Conservation (phyloP, 1,139 yeast genomes). For the Saccharomycopsis hybrid region DNA sequence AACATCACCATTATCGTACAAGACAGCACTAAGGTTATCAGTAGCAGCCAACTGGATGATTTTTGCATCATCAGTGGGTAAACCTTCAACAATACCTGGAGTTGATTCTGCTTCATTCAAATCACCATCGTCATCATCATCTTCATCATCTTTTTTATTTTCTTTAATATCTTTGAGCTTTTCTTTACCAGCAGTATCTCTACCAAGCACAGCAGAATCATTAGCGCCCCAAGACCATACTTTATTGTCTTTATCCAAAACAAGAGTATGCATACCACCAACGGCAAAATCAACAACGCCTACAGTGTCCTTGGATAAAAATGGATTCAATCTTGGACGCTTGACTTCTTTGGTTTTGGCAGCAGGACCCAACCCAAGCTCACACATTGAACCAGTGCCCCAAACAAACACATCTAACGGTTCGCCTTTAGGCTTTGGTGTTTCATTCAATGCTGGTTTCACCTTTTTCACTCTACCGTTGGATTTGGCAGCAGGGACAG, state of each 20-base stretch:
- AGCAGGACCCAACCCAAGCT: conserved; percentile 86
- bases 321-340: conserved; percentile 87
- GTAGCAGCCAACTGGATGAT: conserved; percentile 88
- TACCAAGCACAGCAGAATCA: conserved; percentile 88
- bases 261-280: conserved; percentile 94
- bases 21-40: conserved; percentile 79
- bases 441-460: conserved; percentile 16
- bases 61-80: conserved; percentile 42
- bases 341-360: conserved; percentile 88
- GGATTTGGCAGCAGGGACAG: too few species aligned
- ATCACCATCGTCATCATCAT: conserved; percentile 74
- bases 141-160: conserved; percentile 50
- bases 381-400: conserved; percentile 98
- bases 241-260: conserved; percentile 63
- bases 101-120: conserved; percentile 84
- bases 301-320: conserved; percentile 49
- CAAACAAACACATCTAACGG: conserved; percentile 78
- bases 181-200: conserved; percentile 65
- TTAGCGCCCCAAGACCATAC: conserved; percentile 98
- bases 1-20: conserved; percentile 77
- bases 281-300: conserved; percentile 81
- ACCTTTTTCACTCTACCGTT: conserved; percentile 9
- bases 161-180: conserved; percentile 59
- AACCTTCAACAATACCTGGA: conserved; percentile 66
- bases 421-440: conserved; percentile 36